These are phyloP conservation scores for Ophiocordyceps australis DNA, from an alignment of 2,329 filamentous ascomycete species.

Conservation along the genomic window DNA sequence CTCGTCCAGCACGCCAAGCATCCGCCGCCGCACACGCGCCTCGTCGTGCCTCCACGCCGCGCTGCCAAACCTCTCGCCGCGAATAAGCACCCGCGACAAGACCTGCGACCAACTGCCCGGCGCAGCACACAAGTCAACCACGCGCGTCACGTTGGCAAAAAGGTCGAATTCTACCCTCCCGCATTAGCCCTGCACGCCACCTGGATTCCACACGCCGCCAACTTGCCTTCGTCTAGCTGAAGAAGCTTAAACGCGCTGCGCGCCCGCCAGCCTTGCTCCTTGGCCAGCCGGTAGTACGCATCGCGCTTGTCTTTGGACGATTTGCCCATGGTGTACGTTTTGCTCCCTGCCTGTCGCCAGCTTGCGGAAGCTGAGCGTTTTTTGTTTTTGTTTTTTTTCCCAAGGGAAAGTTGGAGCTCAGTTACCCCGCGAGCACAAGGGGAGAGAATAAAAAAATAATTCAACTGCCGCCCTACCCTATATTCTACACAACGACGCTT, in stretches of 20 bases:
- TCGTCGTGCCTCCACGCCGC: constrained; percentile 77
- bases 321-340: constrained; percentile 53
- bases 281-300: constrained; percentile 91
- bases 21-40: constrained; percentile 41
- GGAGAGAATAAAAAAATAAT: no score
- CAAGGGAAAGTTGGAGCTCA: no score
- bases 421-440: no score
- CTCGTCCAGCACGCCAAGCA: constrained; percentile 30
- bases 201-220: background rate
- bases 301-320: constrained; percentile 98
- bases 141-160: constrained; percentile 74
- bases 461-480: no score
- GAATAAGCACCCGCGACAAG: constrained; percentile 79
- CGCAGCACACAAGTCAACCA: constrained; percentile 90
- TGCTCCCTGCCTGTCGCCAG: no score
- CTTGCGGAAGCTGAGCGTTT: no score
- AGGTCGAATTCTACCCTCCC: constrained; percentile 63
- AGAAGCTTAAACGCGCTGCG: constrained; percentile 93
- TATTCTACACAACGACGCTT: no score
- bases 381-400: no score
- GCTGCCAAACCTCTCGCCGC: constrained; percentile 78
- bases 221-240: constrained; percentile 64
- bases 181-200: constrained; percentile 2
- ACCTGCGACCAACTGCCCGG: constrained; percentile 97
- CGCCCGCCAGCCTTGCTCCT: constrained; percentile 97